Conservation (phyloP, 495 filamentous ascomycete genomes). For the Hypoxylon fuscum region DNA sequence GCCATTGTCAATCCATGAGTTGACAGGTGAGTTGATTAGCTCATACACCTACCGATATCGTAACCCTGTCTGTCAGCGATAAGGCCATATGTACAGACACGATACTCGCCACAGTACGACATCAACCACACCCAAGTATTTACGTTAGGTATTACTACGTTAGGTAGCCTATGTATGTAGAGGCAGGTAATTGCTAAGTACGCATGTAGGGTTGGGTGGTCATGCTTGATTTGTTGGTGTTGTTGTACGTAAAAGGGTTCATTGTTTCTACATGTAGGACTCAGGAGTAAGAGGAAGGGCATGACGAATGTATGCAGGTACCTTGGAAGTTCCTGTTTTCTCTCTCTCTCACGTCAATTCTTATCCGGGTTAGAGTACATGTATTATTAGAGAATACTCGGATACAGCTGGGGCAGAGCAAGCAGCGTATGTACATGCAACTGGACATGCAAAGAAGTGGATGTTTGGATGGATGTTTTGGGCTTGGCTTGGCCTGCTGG, state of each 20-base stretch:
- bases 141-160: conserved; percentile 26
- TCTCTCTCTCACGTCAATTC: not conserved
- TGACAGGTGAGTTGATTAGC: conserved; percentile 23
- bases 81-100: conserved; percentile 20
- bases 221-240: no score
- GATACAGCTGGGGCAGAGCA: conserved; percentile 7
- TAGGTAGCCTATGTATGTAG: not conserved
- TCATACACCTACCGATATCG: conserved; percentile 9
- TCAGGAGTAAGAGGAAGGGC: not conserved
- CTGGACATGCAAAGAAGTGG: not conserved
- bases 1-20: conserved; percentile 4
- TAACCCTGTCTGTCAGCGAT: conserved; percentile 26
- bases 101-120: conserved; percentile 36
- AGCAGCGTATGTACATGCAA: not conserved
- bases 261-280: no score
- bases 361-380: not conserved
- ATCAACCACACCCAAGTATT: conserved; percentile 19
- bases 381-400: conserved; percentile 3
- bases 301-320: conserved; percentile 17
- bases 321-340: conserved; percentile 16
- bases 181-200: no score
- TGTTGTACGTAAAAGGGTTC: no score
- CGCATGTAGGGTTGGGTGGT: no score
- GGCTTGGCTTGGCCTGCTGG: conserved; percentile 6
- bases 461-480: no score